Conservation (phyloP, 805 yeast species). For the Hanseniaspora hatyaiensis region DNA sequence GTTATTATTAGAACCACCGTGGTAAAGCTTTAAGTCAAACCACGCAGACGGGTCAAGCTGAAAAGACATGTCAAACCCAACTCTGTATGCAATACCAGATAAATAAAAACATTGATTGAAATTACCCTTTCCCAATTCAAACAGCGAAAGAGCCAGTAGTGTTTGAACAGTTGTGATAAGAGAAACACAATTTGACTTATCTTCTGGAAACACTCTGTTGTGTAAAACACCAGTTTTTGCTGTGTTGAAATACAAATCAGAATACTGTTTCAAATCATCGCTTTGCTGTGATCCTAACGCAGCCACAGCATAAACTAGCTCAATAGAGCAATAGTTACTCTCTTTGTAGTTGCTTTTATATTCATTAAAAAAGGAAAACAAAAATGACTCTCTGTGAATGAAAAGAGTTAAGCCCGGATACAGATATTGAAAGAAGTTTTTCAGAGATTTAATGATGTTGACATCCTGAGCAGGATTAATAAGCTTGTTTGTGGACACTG, state of each 20-base stretch:
- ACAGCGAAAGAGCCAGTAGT: slow-evolving; percentile 45
- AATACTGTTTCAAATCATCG: slow-evolving; percentile 33
- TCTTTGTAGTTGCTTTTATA: slow-evolving; percentile 32
- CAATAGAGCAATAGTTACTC: slow-evolving; percentile 44
- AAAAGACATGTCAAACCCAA: slow-evolving; percentile 56
- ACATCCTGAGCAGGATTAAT: slow-evolving; percentile 25
- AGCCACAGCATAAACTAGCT: slow-evolving; percentile 44
- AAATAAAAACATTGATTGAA: slow-evolving; percentile 54
- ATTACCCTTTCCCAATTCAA: slow-evolving; percentile 49
- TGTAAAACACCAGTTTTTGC: slow-evolving; percentile 36
- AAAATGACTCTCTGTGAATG: slow-evolving; percentile 51
- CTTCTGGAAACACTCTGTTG: slow-evolving; percentile 28
- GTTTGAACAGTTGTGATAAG: slow-evolving; percentile 46
- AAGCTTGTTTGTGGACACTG: not conserved
- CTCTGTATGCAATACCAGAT: slow-evolving; percentile 49
- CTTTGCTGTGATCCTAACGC: slow-evolving; percentile 47
- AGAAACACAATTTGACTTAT: slow-evolving; percentile 24
- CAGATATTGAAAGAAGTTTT: slow-evolving; percentile 46
- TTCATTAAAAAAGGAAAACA: slow-evolving; percentile 50
- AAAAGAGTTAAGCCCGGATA: slow-evolving; percentile 55
- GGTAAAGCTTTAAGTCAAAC: slow-evolving; percentile 30
- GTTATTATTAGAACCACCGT: not conserved
- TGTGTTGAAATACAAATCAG: slow-evolving; percentile 37
- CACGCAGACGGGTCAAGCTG: slow-evolving; percentile 52
- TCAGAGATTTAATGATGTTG: slow-evolving; percentile 25